A percentile compares a stretch with the other conserved stretches of the same genome.
Evolutionary conservation across 2,329 filamentous ascomycete genomes (phyloP).

Genomic region (Colletotrichum paranaense): DNA sequence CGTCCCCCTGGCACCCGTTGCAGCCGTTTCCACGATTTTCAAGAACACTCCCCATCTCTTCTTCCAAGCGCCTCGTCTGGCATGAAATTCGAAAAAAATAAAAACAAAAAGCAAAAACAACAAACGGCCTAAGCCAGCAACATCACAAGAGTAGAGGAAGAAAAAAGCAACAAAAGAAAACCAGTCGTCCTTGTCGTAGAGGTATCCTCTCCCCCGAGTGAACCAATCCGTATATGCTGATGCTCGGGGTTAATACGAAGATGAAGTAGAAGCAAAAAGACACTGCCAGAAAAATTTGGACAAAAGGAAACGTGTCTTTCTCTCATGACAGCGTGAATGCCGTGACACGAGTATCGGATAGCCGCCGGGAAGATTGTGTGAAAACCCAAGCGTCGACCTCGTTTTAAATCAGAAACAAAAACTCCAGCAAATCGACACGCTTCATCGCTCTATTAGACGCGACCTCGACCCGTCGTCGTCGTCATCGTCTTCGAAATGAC

Average conservation of each 20-base stretch:
- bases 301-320: constrained; percentile 19
- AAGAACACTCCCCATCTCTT: background rate
- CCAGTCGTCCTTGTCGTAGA: background rate
- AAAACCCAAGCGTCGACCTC: background rate
- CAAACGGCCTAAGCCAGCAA: constrained; percentile 1
- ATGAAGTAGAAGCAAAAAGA: background rate
- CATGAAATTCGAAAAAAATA: background rate
- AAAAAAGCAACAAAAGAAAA: background rate
- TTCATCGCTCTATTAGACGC: background rate
- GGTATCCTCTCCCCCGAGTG: background rate
- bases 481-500: background rate
- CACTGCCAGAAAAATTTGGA: background rate
- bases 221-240: constrained; percentile 15
- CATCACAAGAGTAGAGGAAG: background rate
- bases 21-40: background rate
- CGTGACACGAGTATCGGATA: constrained; percentile 4
- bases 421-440: background rate
- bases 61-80: background rate
- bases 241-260: constrained; percentile 2
- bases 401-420: background rate
- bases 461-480: background rate
- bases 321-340: constrained; percentile 28
- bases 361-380: background rate
- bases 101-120: background rate
- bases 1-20: background rate